Percentiles rank a stretch among this genome's conserved stretches.
phyloP scores from a whole-genome alignment of 306 rosid genomes.

The Vicia sativa region DNA sequence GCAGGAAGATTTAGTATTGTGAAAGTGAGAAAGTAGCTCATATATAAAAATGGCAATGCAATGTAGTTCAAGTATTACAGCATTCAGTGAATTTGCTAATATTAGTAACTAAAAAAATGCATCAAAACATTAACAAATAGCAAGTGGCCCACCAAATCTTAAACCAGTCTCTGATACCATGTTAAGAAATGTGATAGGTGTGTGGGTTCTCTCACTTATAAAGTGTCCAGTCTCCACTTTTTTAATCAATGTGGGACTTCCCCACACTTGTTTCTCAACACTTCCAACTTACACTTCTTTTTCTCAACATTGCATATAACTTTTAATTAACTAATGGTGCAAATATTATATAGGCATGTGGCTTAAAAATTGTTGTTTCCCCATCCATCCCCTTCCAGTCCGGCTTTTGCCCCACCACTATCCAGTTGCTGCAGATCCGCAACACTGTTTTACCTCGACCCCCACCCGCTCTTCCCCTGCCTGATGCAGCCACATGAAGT shows the following conservation, averaged over 20 bases:
- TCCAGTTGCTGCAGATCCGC: not conserved
- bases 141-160: too few relatives aligned
- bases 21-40: slow-evolving; percentile 22
- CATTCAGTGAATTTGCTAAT: slow-evolving; percentile 2
- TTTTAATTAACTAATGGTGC: not conserved
- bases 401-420: not conserved
- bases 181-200: too few relatives aligned
- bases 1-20: slow-evolving; percentile 31
- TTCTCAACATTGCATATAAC: not conserved
- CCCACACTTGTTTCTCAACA: too few relatives aligned
- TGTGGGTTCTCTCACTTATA: too few relatives aligned
- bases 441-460: not conserved
- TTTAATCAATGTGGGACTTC: too few relatives aligned
- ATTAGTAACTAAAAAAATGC: not conserved
- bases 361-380: not conserved
- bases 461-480: too few relatives aligned
- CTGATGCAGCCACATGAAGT: too few relatives aligned
- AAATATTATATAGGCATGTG: not conserved
- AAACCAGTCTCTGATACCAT: too few relatives aligned
- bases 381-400: not conserved
- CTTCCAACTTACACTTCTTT: too few relatives aligned
- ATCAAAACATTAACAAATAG: not conserved
- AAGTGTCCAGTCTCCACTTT: too few relatives aligned
- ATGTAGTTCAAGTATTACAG: slow-evolving; percentile 9
- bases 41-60: slow-evolving; percentile 14